Percentiles rank a stretch among this genome's conserved stretches.
Evolutionary conservation across 2,329 filamentous ascomycete species (phyloP).

Genomic region (Ploettnerulaceae sp.): DNA sequence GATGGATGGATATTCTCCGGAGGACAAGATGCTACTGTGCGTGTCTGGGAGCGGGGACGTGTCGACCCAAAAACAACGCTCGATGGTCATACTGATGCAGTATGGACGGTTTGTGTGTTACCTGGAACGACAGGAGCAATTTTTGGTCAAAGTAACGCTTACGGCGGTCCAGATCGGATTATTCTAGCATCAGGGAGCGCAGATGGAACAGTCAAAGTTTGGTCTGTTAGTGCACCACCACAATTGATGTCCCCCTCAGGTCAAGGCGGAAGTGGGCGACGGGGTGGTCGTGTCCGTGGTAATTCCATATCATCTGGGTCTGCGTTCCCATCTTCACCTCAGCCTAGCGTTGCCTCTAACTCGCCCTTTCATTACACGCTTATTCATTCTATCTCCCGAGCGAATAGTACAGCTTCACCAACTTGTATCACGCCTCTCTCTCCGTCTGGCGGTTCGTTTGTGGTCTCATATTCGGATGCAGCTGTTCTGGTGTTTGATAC

Average conservation of each 20-base stretch:
- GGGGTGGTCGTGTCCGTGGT: constrained; percentile 73
- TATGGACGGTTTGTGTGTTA: constrained; percentile 92
- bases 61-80: constrained; percentile 94
- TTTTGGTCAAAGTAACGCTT: constrained; percentile 70
- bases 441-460: constrained; percentile 76
- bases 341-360: constrained; percentile 78
- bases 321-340: constrained; percentile 83
- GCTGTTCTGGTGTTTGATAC: constrained; percentile 91
- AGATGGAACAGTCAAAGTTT: constrained; percentile 87
- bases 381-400: constrained; percentile 76
- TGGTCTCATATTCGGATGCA: constrained; percentile 88
- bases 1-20: constrained; percentile 99
- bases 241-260: constrained; percentile 66
- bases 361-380: constrained; percentile 86
- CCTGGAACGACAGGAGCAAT: constrained; percentile 76
- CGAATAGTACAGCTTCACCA: constrained; percentile 67
- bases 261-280: constrained; percentile 59
- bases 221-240: constrained; percentile 89
- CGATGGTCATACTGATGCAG: constrained; percentile 89
- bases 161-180: constrained; percentile 79
- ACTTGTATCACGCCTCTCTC: constrained; percentile 93
- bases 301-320: constrained; percentile 95
- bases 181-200: constrained; percentile 87
- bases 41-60: constrained; percentile 91
- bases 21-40: constrained; percentile 86